Base-by-base conservation (phyloP, 768 basidiomycete species). In the Naganishia antarctica region DNA sequence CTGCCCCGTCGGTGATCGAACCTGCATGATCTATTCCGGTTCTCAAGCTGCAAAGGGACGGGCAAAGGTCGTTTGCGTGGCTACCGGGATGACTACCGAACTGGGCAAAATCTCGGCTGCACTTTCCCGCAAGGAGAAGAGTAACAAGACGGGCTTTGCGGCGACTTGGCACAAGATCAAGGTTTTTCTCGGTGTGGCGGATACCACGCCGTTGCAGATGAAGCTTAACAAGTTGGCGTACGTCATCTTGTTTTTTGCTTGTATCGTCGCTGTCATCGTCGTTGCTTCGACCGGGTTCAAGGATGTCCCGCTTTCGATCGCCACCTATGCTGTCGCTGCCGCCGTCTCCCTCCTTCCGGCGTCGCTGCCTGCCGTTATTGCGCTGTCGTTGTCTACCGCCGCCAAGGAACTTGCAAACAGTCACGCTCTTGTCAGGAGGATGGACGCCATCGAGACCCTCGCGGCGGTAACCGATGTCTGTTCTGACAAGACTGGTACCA, bases 401-500 rank as follows among this genome's bases (percentile, higher is more conserved):
- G 82, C 83, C 1, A 80, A 80, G 23, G 81, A 81, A 58, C 81
- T 85, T 72, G 81, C 82, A 5, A 74, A 76, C 44, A 75, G 81
- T 31, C 79, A 85, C 66, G 85, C 85, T 41, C 82, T 87, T 61
- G 84, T 86, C 21, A 80, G 84, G 41, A 81, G 84, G 59, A 80
- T 87, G 66, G 84, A 86, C 66, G 84, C 85, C 15, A 79, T 86
- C 68, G 84, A 86, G 70, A 84, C 82, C 46, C 71, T 87, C 44
- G 83, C 84, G 8, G 83, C 81, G 8, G 84, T 86, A 28, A 78
- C 76, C 62, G 70, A 81, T 57, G 70, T 81, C 59, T 86, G 85
- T 71, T 84, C 84, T 21, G 85, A 86, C 73, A 86, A 86, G 75
- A 87, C 85, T 0, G 85, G 85, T n/a, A 87, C 85, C n/a, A 73